A percentile compares a stretch with the other conserved stretches of the same genome.
Evolutionary conservation across 768 basidiomycete species (phyloP).

Genomic region (Astraeus odoratus): DNA sequence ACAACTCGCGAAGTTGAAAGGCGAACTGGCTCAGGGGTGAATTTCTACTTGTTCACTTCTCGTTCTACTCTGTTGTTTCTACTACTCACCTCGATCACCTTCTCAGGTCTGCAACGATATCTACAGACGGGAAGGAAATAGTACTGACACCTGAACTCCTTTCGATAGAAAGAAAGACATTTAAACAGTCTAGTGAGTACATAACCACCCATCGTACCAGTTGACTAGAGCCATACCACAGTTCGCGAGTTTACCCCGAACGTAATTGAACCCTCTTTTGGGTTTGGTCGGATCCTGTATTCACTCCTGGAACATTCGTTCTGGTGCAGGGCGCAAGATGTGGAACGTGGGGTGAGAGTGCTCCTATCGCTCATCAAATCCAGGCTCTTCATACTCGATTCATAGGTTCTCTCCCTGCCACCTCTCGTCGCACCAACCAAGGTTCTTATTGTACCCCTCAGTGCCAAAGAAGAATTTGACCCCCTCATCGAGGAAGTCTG

Average conservation of each 20-base stretch:
- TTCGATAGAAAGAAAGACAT: conserved; percentile 73
- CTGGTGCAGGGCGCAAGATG: conserved; percentile 91
- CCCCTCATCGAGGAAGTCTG: conserved; percentile 86
- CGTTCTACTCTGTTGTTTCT: neutral
- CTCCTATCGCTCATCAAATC: neutral
- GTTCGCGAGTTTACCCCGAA: conserved; percentile 95
- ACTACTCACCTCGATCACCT: conserved; percentile 5
- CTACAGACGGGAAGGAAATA: conserved; percentile 59
- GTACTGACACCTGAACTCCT: conserved; percentile 66
- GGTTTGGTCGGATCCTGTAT: conserved; percentile 93
- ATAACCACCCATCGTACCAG: too few species aligned
- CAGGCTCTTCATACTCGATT: neutral
- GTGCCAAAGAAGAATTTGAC: conserved; percentile 77
- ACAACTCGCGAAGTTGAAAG: conserved; percentile 57
- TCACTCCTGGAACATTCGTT: conserved; percentile 90
- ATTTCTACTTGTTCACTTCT: conserved; percentile 19
- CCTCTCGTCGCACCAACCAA: conserved; percentile 91
- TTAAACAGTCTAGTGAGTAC: conserved; percentile 82
- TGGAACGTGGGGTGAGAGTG: conserved; percentile 77
- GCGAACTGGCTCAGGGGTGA: conserved; percentile 69
- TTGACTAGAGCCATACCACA: too few species aligned
- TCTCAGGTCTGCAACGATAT: conserved; percentile 48
- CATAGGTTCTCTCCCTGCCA: conserved; percentile 84
- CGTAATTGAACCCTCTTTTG: conserved; percentile 98
- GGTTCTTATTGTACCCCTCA: conserved; percentile 92